A percentile compares a stretch with the other conserved stretches of the same genome.
phyloP scores from a whole-genome alignment of 2,329 filamentous ascomycete species.

The Fusarium sp. region DNA sequence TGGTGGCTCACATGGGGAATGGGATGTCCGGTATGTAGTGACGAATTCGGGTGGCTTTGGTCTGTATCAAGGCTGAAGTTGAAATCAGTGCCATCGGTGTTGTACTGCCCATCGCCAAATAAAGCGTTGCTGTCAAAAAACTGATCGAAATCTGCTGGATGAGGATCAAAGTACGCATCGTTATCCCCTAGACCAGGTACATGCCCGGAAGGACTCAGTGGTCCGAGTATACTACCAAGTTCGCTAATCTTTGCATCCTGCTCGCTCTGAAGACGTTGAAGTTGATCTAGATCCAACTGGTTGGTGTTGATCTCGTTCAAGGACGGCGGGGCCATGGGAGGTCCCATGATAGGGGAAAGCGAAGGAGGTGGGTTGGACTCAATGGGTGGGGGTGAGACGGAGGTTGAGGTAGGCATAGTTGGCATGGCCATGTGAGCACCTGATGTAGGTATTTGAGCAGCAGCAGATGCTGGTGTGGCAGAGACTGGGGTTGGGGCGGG shows the following conservation, averaged over 20 bases:
- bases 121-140: constrained; percentile 59
- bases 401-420: constrained; percentile 34
- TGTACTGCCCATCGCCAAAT: constrained; percentile 53
- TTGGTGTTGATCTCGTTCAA: constrained; percentile 74
- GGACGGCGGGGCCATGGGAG: constrained; percentile 58
- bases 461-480: background rate
- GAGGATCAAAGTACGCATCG: constrained; percentile 50
- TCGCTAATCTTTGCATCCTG: constrained; percentile 82
- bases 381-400: constrained; percentile 42
- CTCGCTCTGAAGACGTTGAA: constrained; percentile 81
- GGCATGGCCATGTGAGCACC: constrained; percentile 32
- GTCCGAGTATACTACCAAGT: constrained; percentile 78
- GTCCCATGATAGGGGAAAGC: constrained; percentile 62
- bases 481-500: constrained; percentile 29
- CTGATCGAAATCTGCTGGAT: constrained; percentile 61
- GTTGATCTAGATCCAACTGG: constrained; percentile 78
- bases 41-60: constrained; percentile 41
- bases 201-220: constrained; percentile 80
- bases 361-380: constrained; percentile 47
- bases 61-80: constrained; percentile 61
- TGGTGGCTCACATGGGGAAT: constrained; percentile 11
- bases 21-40: constrained; percentile 41
- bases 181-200: constrained; percentile 74
- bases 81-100: constrained; percentile 59
- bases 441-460: constrained; percentile 17